Evolutionary conservation across 2,329 filamentous ascomycete genomes (phyloP).

Genomic region (Stachybotrys chlorohalonatus): DNA sequence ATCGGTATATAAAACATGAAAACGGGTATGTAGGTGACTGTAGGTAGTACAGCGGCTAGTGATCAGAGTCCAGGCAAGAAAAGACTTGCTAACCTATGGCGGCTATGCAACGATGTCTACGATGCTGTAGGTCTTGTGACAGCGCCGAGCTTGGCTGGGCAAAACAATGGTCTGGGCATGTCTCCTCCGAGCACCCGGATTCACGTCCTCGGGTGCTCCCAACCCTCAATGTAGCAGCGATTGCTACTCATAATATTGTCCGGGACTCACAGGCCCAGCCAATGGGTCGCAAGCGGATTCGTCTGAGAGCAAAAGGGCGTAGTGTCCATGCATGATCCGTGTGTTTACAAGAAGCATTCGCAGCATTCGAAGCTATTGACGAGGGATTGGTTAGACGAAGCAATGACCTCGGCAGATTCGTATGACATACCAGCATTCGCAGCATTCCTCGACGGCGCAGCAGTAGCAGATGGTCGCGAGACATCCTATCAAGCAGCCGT

Average conservation of each 20-base stretch:
- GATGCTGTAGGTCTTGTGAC: background rate
- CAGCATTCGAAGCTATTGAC: conserved; percentile 28
- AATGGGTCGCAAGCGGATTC: too few species aligned
- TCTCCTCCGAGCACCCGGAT: too few species aligned
- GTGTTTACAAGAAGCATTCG: conserved; percentile 26
- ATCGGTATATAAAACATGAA: background rate
- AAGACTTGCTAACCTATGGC: background rate
- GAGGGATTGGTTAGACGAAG: background rate
- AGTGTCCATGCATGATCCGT: too few species aligned
- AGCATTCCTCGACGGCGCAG: conserved; percentile 39
- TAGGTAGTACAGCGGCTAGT: background rate
- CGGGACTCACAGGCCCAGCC: too few species aligned
- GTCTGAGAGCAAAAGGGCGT: too few species aligned
- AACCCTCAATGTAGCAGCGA: too few species aligned
- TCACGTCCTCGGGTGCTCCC: too few species aligned
- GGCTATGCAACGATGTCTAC: background rate
- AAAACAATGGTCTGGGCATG: too few species aligned
- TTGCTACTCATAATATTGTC: too few species aligned
- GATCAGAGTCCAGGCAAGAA: background rate
- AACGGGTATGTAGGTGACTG: background rate
- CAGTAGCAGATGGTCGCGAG: conserved; percentile 41
- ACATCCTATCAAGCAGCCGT: conserved; percentile 36
- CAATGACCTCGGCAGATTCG: conserved; percentile 3
- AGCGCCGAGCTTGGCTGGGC: too few species aligned
- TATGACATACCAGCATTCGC: conserved; percentile 37